These are phyloP conservation scores for Inonotus obliquus DNA, from an alignment of 1,284 basidiomycete species.

Conservation along the genomic window DNA sequence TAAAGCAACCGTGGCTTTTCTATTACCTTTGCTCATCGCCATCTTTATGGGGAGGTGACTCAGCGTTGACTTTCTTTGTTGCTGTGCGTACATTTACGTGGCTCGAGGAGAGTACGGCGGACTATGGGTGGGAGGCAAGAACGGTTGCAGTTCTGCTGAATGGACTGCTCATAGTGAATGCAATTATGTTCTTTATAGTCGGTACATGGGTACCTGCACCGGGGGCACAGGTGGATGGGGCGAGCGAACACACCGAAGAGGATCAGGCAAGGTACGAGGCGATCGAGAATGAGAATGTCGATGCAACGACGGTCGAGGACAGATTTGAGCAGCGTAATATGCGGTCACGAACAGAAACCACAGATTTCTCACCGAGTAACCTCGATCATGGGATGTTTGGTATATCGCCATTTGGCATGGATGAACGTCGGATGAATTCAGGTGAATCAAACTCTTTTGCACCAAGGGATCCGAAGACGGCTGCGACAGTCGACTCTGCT, in stretches of 20 bases:
- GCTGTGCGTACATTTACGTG: constrained; percentile 13
- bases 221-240: background rate
- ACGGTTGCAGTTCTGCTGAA: constrained; percentile 5
- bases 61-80: constrained; percentile 13
- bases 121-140: constrained; percentile 14
- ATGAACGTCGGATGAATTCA: background rate
- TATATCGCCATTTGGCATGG: background rate
- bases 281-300: too few relatives aligned
- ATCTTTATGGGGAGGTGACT: constrained; percentile 10
- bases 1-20: constrained; percentile 1
- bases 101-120: constrained; percentile 14
- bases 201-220: constrained; percentile 1
- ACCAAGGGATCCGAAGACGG: background rate
- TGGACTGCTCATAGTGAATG: constrained; percentile 2
- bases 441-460: background rate
- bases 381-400: background rate
- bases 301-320: background rate
- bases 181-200: constrained; percentile 8
- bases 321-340: background rate
- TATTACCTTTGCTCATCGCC: constrained; percentile 9
- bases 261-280: too few relatives aligned
- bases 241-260: background rate
- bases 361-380: background rate
- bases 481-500: background rate
- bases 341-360: background rate